phyloP scores from a whole-genome alignment of 495 filamentous ascomycete species.

The Talaromyces trachyspermus region DNA sequence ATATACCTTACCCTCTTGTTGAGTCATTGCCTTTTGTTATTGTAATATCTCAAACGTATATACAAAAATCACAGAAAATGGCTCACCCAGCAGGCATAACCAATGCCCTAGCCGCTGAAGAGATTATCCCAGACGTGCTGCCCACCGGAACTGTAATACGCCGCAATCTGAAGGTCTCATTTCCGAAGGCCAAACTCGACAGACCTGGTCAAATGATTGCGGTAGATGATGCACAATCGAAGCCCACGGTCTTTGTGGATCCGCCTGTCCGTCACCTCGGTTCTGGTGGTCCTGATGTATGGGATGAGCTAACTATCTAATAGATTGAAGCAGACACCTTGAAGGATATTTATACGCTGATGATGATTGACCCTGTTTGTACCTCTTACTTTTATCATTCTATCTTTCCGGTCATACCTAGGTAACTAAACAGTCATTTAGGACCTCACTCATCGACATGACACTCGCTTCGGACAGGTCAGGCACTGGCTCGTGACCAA shows the following conservation, averaged over 20 bases:
- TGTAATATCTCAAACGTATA: background rate
- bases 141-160: conserved; percentile 1
- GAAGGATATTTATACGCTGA: background rate
- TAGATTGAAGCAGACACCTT: background rate
- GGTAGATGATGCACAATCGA: conserved; percentile 4
- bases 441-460: conserved; percentile 9
- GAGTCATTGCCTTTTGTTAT: background rate
- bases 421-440: background rate
- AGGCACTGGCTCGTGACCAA: conserved; percentile 5
- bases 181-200: background rate
- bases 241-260: conserved; percentile 6
- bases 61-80: background rate
- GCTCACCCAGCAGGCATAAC: conserved; percentile 7
- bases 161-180: conserved; percentile 3
- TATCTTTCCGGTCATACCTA: background rate
- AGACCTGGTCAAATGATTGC: conserved; percentile 6
- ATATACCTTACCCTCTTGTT: background rate
- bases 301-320: background rate
- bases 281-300: background rate
- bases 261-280: conserved; percentile 1
- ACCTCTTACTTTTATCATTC: background rate
- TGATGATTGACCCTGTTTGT: conserved; percentile 10
- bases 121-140: conserved; percentile 9
- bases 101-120: background rate
- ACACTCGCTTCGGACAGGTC: conserved; percentile 9